A percentile compares a stretch with the other conserved stretches of the same genome.
These are phyloP conservation scores for Neofusicoccum laricinum DNA, from an alignment of 2,329 filamentous ascomycete genomes.

Conservation along the genomic window DNA sequence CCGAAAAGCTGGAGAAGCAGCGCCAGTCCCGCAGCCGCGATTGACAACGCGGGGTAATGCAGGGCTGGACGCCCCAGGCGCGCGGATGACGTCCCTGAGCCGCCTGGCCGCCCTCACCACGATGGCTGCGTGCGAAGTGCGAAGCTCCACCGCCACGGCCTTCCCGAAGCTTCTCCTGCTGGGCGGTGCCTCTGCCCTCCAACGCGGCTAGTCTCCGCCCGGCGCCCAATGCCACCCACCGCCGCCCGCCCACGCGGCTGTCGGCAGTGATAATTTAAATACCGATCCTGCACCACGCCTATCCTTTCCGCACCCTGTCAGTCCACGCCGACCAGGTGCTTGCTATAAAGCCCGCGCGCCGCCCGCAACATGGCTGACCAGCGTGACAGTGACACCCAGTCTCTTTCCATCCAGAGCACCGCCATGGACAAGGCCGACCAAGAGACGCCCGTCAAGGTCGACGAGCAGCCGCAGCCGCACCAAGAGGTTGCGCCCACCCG, in stretches of 20 bases:
- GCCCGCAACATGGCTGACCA: background rate
- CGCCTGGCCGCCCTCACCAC: background rate
- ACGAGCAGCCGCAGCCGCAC: slow-evolving; percentile 6
- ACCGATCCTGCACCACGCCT: background rate
- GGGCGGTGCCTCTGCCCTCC: background rate
- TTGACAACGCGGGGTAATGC: slow-evolving; percentile 12
- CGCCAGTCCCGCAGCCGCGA: slow-evolving; percentile 13
- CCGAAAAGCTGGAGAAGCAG: slow-evolving; percentile 13
- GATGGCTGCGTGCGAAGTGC: background rate
- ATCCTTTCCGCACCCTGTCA: background rate
- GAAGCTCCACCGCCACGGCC: slow-evolving; percentile 8
- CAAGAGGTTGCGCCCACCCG: slow-evolving; percentile 17
- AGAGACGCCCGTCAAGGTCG: slow-evolving; percentile 11
- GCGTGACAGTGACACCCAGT: background rate
- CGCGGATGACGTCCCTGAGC: background rate
- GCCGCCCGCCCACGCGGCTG: background rate
- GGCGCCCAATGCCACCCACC: background rate
- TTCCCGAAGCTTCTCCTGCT: slow-evolving; percentile 14
- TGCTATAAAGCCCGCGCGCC: slow-evolving; percentile 4
- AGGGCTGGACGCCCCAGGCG: slow-evolving; percentile 4
- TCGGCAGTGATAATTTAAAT: slow-evolving; percentile 8
- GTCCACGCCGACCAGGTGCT: background rate
- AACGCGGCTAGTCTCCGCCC: slow-evolving; percentile 10
- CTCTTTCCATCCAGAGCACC: background rate
- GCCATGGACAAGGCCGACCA: slow-evolving; percentile 11